phyloP scores from a whole-genome alignment of 2,329 filamentous ascomycete species.

The Fusarium guadeloupense region DNA sequence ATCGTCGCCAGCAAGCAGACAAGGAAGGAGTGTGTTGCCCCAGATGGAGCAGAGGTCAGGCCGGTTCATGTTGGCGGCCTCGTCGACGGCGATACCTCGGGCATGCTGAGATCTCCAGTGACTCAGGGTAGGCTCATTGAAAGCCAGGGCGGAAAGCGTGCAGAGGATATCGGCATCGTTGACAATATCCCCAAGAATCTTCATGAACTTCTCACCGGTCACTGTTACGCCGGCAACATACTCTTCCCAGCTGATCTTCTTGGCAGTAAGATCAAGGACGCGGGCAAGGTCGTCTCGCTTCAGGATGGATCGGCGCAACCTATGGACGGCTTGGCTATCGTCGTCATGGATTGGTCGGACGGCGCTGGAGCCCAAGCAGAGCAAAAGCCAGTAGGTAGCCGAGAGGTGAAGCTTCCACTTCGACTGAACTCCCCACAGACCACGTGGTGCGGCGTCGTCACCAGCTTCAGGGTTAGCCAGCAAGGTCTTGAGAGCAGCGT shows the following conservation, averaged over 20 bases:
- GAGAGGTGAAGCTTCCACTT: conserved; percentile 23
- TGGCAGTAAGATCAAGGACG: conserved; percentile 8
- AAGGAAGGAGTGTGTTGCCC: conserved; percentile 37
- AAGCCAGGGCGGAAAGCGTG: background rate
- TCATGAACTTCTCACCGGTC: background rate
- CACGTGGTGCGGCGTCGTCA: too few relatives aligned
- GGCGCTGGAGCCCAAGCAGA: conserved; percentile 6
- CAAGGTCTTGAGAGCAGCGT: conserved; percentile 2
- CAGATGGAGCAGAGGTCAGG: conserved; percentile 37
- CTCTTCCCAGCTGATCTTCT: conserved; percentile 1
- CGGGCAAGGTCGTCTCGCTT: background rate
- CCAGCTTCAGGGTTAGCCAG: background rate
- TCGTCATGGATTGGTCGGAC: conserved; percentile 3
- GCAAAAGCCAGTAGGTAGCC: conserved; percentile 21
- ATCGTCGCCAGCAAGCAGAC: conserved; percentile 34
- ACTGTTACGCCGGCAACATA: background rate
- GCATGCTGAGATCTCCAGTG: conserved; percentile 14
- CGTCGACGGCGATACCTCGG: conserved; percentile 33
- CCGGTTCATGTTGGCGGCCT: conserved; percentile 37
- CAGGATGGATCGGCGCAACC: conserved; percentile 1
- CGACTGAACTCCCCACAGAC: background rate
- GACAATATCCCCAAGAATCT: background rate
- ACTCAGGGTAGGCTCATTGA: background rate
- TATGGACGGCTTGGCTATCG: conserved; percentile 2
- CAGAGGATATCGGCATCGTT: background rate